Base-by-base conservation (phyloP, 2,329 filamentous ascomycete genomes). In the Epichloe gansuensis region DNA sequence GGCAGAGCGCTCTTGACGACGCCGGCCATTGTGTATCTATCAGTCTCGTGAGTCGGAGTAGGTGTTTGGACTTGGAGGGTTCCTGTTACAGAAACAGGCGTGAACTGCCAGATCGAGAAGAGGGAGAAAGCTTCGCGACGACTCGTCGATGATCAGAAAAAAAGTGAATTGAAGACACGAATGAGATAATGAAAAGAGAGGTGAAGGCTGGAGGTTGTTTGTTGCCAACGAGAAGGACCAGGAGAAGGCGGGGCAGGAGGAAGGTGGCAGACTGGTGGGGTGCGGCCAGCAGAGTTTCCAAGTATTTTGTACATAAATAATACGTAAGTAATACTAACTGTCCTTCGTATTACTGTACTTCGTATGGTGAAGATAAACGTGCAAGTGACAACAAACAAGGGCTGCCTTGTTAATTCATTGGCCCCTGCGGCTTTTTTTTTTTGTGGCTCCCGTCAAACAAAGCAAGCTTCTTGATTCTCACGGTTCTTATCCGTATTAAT, bases 1-100 rank as follows among this genome's bases (percentile, higher is more conserved):
- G 91, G 89, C 62, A 96, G 75, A 58, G 88, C 86, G 72, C 81
- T 83, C 75, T 81, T 89, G 62, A 83, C 74, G 61, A 75, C 75
- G 65, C 81, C 77, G 59, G 86, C 83, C 86, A 91, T 91, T 63
- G 65, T 72, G 64, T 59, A 54, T 28, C 64, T 60, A 54, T 37
- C 25, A 46, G 15, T 44, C 12, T 52, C 43, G 42, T 8, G 21
- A 49, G 17, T 48, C 45, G 45, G 37, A 8, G 35, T 28, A 38
- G 8, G 28, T 2, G 47, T 34, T n/a, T 17, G 17, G 31, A 3
- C 9, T 37, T 25, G 17, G 39, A 13, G n/a, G 8, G 34, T 46
- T 21, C 15, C 23, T 38, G 25, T 28, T 38, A 15, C 13, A 45
- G 21, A 17, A 17, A 15, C 6, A 39, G 28, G 4, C 17, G 11